A percentile compares a stretch with the other conserved stretches of the same genome.
Conservation (phyloP, 805 yeast genomes). For the Ogataea nonfermentans region DNA sequence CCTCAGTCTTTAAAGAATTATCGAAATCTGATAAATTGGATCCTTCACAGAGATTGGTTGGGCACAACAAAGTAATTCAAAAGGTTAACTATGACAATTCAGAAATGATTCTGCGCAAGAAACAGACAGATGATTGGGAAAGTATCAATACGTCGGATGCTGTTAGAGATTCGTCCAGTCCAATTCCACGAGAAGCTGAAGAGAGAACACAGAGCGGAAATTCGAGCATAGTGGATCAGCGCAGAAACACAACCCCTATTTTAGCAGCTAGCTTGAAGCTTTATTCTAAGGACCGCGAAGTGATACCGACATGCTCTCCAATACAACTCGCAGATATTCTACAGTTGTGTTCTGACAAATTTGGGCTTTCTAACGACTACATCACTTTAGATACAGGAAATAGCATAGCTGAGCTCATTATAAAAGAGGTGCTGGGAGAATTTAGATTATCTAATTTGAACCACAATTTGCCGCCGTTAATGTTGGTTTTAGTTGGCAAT, state of each 20-base stretch:
- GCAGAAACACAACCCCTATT: constrained; percentile 19
- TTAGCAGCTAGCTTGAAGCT: constrained; percentile 17
- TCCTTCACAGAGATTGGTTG: constrained; percentile 64
- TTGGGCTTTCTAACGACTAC: constrained; percentile 43
- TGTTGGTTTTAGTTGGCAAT: constrained; percentile 69
- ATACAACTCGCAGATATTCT: constrained; percentile 78
- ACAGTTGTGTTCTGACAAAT: constrained; percentile 52
- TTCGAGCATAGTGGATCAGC: constrained; percentile 16
- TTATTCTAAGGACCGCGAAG: constrained; percentile 20
- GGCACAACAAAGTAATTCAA: constrained; percentile 58
- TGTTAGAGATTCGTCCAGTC: constrained; percentile 18
- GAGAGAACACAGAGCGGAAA: constrained; percentile 25
- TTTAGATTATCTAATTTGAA: constrained; percentile 62
- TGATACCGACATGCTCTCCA: constrained; percentile 68
- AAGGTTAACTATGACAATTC: constrained; percentile 59
- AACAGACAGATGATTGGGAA: constrained; percentile 54
- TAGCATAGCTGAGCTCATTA: constrained; percentile 58
- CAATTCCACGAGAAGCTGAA: constrained; percentile 13
- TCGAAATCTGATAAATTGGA: constrained; percentile 59
- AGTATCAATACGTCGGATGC: constrained; percentile 19
- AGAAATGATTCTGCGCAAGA: constrained; percentile 67
- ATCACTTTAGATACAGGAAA: constrained; percentile 68
- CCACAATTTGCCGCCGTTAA: constrained; percentile 78
- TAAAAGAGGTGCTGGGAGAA: constrained; percentile 66
- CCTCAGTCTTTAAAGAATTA: constrained; percentile 74